Conservation (phyloP, 768 basidiomycete genomes). For the Cyclocybe cylindracea region DNA sequence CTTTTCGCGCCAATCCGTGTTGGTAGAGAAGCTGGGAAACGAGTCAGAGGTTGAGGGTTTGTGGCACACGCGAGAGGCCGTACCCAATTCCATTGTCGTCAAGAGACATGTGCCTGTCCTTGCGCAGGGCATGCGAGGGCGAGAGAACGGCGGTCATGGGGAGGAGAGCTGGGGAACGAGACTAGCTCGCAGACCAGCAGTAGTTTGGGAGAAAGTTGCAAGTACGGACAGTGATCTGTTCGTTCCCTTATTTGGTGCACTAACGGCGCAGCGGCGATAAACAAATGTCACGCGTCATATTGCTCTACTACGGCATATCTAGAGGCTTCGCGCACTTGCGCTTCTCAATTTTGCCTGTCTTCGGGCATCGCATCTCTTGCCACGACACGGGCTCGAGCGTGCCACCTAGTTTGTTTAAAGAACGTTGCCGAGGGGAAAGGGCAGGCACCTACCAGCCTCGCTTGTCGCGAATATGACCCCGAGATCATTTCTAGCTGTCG, state of each 20-base stretch:
- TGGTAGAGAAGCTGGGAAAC: slow-evolving; percentile 50
- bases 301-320: slow-evolving; percentile 39
- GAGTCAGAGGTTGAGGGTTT: slow-evolving; percentile 9
- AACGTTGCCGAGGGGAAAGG: not conserved
- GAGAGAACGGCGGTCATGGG: slow-evolving; percentile 69
- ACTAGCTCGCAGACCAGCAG: slow-evolving; percentile 19
- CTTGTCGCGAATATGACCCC: slow-evolving; percentile 91
- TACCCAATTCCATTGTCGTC: slow-evolving; percentile 72
- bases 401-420: slow-evolving; percentile 46
- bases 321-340: slow-evolving; percentile 89
- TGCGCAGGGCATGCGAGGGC: slow-evolving; percentile 56
- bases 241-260: slow-evolving; percentile 30
- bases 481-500: slow-evolving; percentile 86
- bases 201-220: slow-evolving; percentile 21
- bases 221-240: slow-evolving; percentile 18
- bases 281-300: no score
- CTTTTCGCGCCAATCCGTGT: slow-evolving; percentile 75
- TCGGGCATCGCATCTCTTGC: slow-evolving; percentile 89
- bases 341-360: slow-evolving; percentile 76
- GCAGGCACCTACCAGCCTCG: slow-evolving; percentile 64
- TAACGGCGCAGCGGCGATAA: slow-evolving; percentile 10
- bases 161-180: slow-evolving; percentile 16
- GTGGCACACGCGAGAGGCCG: slow-evolving; percentile 14
- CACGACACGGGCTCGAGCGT: slow-evolving; percentile 87
- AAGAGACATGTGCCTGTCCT: slow-evolving; percentile 59